Conservation (phyloP, 306 rosid species). For the Mimosa bimucronata region DNA sequence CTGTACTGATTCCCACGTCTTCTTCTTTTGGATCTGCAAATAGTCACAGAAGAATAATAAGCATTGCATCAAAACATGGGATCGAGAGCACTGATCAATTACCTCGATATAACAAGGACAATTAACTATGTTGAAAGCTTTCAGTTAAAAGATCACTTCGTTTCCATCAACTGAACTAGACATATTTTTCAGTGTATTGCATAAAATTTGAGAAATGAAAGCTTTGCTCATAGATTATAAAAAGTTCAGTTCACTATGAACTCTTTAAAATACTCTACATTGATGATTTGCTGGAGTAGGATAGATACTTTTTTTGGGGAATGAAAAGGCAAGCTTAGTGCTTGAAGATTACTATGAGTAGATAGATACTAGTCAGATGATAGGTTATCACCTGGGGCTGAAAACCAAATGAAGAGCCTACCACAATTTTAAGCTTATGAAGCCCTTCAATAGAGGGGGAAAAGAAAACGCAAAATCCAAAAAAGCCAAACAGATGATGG, state of each 20-base stretch:
- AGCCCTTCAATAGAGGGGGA: not conserved
- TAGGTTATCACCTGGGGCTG: not conserved
- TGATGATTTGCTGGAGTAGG: not conserved
- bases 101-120: not conserved
- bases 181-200: not conserved
- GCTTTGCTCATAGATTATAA: not conserved
- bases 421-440: not conserved
- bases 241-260: not conserved
- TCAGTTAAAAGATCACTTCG: not conserved
- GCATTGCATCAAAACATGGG: not conserved
- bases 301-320: too few species aligned
- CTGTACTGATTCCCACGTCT: slow-evolving; percentile 78
- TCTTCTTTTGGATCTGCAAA: slow-evolving; percentile 76
- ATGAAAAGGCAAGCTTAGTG: too few species aligned
- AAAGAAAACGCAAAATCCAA: not conserved
- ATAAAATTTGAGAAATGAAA: not conserved
- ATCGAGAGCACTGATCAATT: not conserved
- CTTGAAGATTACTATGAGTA: too few species aligned
- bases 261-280: not conserved
- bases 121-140: not conserved
- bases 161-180: not conserved
- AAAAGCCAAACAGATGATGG: not conserved
- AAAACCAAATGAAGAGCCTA: too few species aligned
- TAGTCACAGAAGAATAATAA: slow-evolving; percentile 32
- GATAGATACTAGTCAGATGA: not conserved